phyloP scores from a whole-genome alignment of 257 asterid species.

The Ocimum tenuiflorum region DNA sequence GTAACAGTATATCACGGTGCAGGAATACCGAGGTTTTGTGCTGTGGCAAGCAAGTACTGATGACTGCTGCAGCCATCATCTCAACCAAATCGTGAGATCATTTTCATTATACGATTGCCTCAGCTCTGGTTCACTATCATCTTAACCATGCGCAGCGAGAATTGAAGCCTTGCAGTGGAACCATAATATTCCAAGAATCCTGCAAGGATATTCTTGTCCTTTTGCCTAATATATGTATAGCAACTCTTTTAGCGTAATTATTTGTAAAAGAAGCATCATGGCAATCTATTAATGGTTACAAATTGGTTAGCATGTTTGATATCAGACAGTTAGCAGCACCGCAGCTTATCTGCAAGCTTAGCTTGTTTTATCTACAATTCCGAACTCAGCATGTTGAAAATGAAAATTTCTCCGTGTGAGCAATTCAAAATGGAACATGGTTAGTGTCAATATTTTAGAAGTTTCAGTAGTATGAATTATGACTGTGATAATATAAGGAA shows the following conservation, averaged over 20 bases:
- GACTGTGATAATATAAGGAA: no score
- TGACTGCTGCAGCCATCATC: conserved; percentile 64
- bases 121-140: not conserved
- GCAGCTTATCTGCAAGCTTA: no score
- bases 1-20: conserved; percentile 19
- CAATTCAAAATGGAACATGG: no score
- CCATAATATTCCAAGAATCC: not conserved
- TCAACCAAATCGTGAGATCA: conserved; percentile 31
- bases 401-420: not conserved
- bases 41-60: conserved; percentile 54
- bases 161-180: not conserved
- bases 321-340: not conserved
- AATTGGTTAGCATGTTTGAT: not conserved
- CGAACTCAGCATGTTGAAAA: not conserved
- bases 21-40: conserved; percentile 39
- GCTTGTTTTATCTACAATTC: not conserved
- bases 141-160: not conserved
- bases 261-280: not conserved
- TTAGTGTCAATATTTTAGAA: no score
- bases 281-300: no score
- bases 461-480: no score
- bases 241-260: not conserved
- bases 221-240: not conserved
- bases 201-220: not conserved
- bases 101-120: not conserved